Evolutionary conservation across 768 basidiomycete species (phyloP).

Genomic region (Kwoniella pini): DNA sequence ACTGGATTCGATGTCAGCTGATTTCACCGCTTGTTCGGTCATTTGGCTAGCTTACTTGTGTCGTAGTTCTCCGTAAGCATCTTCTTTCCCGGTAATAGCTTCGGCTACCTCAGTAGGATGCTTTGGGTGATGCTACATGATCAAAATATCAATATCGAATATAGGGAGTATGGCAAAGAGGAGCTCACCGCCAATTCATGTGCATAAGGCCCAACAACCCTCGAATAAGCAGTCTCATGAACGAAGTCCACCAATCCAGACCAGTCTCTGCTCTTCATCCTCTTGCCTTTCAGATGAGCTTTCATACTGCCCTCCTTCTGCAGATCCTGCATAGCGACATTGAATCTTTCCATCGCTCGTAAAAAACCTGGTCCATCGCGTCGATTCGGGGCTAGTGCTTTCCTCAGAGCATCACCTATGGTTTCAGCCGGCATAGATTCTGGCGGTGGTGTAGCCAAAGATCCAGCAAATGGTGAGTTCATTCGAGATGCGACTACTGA

Average conservation of each 20-base stretch:
- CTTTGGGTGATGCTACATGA: constrained; percentile 76
- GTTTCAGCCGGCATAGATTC: constrained; percentile 28
- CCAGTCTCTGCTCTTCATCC: constrained; percentile 35
- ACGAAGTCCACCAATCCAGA: constrained; percentile 45
- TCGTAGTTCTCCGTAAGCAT: constrained; percentile 51
- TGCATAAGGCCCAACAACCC: constrained; percentile 88
- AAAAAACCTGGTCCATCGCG: constrained; percentile 48
- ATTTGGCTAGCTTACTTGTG: constrained; percentile 40
- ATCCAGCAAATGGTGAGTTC: constrained; percentile 28
- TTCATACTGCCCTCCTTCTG: constrained; percentile 28
- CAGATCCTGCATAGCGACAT: constrained; percentile 38
- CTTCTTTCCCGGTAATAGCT: constrained; percentile 48
- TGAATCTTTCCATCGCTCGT: constrained; percentile 48
- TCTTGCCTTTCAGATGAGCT: constrained; percentile 10
- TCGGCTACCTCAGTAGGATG: constrained; percentile 66
- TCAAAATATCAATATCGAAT: too few species aligned
- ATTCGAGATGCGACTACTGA: constrained; percentile 25
- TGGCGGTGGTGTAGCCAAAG: constrained; percentile 31
- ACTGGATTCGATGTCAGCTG: constrained; percentile 23
- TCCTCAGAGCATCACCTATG: constrained; percentile 44
- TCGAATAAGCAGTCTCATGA: constrained; percentile 84
- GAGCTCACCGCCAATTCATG: constrained; percentile 73
- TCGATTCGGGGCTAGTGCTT: constrained; percentile 42
- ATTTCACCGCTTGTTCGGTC: not conserved
- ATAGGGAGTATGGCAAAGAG: not conserved